Evolutionary conservation across 441 rosid species (phyloP), one percentile per base, ranked within the genome.

Genomic region (Kokia cookei): DNA sequence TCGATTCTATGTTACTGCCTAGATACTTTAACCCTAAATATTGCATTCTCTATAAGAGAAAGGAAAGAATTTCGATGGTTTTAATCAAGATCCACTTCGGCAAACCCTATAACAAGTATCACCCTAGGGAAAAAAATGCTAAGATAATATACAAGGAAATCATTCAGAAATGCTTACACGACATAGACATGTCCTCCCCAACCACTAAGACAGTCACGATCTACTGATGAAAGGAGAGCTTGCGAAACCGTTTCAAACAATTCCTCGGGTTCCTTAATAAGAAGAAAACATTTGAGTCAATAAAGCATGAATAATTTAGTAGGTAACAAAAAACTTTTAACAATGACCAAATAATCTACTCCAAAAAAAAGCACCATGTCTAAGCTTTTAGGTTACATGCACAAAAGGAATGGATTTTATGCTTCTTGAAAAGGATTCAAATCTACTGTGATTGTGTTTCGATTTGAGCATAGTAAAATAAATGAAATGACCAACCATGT

Each of bases 171-270:
- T 61, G 72, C 97, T 89, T 91, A 95, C 98, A 96, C 96, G 80
- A 96, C 83, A 76, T 93, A 96, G 76, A 93, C 93, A 64, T 91
- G 97, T 57, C 98, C 97, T 79, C 99, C 99, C 99, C 98, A 93
- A 48, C 99, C 98, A 85, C 97, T 92, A 73, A 95, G 81, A 77
- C 98, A 96, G 84, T 96, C 99, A 66, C 96, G 91, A 82, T 93
- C 98, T 6, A 96, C 97, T 0, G 99, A 96, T 45, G 99, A 83
- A 14, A 90, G 84, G 45, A 96, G 83, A 37, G 99, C 98, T 81
- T 96, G 98, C 11, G 99, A 90, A 3, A 93, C 80, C 8, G 89
- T 89, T 85, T 93, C 99, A 11, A 88, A 91, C 78, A 96, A 75
- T 71, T 96, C 98, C 79, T 96, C 98, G 0, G 97, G 80, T 85